Evolutionary conservation across 495 filamentous ascomycete species (phyloP).

Genomic region (Hypoxylon fragiforme): DNA sequence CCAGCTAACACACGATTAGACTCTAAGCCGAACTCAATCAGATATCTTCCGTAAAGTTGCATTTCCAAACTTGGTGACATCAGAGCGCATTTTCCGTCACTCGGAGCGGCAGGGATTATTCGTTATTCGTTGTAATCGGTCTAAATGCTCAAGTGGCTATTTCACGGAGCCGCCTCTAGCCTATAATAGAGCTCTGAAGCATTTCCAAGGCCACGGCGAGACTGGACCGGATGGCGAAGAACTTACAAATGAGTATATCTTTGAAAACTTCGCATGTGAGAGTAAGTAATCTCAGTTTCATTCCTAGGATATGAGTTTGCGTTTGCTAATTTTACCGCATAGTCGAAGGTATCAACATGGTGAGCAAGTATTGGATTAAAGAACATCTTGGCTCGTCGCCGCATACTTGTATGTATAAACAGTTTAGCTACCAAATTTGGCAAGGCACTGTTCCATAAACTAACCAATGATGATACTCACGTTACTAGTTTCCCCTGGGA

Average conservation of each 20-base stretch:
- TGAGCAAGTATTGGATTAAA: slow-evolving; percentile 38
- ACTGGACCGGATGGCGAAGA: slow-evolving; percentile 17
- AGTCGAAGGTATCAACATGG: slow-evolving; percentile 36
- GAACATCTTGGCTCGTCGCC: slow-evolving; percentile 33
- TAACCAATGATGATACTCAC: no score
- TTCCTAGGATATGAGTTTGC: background rate
- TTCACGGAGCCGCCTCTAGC: slow-evolving; percentile 35
- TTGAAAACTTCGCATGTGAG: slow-evolving; percentile 34
- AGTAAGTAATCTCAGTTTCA: slow-evolving; percentile 8
- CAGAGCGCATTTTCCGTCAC: slow-evolving; percentile 37
- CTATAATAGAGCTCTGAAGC: slow-evolving; percentile 36
- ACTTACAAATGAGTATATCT: slow-evolving; percentile 36
- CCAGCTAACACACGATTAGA: slow-evolving; percentile 7
- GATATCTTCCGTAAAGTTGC: slow-evolving; percentile 31
- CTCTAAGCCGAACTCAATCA: slow-evolving; percentile 7
- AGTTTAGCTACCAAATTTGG: background rate
- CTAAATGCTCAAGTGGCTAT: slow-evolving; percentile 21
- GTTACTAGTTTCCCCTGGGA: slow-evolving; percentile 30
- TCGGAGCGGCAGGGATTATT: slow-evolving; percentile 32
- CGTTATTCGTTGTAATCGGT: slow-evolving; percentile 34
- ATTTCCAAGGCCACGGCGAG: slow-evolving; percentile 32
- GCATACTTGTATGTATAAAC: slow-evolving; percentile 33
- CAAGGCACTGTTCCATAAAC: no score
- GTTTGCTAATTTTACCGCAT: slow-evolving; percentile 3
- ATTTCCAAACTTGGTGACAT: slow-evolving; percentile 28